A percentile compares a stretch with the other conserved stretches of the same genome.
These are phyloP conservation scores for Lactarius psammicola DNA, from an alignment of 768 basidiomycete species.

Conservation along the genomic window DNA sequence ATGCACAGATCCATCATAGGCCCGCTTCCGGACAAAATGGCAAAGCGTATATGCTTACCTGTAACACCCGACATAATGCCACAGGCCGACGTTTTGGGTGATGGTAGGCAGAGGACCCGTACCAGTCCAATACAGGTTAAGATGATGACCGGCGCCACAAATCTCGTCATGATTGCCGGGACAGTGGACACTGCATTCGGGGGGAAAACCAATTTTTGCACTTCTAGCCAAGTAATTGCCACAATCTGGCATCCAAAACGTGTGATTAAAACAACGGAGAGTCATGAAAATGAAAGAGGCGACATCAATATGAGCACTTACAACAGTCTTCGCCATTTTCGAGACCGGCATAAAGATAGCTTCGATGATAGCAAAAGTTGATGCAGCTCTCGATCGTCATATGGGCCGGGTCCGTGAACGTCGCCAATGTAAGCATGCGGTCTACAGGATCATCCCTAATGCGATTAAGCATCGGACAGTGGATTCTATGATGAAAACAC, in stretches of 20 bases:
- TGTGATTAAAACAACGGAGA: constrained; percentile 1
- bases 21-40: constrained; percentile 13
- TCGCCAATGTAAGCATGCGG: constrained; percentile 55
- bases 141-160: constrained; percentile 58
- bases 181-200: constrained; percentile 63
- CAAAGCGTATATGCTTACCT: constrained; percentile 47
- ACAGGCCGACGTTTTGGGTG: constrained; percentile 54
- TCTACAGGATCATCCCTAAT: constrained; percentile 53
- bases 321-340: constrained; percentile 68
- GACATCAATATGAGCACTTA: constrained; percentile 34
- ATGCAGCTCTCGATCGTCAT: constrained; percentile 64
- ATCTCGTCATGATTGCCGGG: constrained; percentile 57
- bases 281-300: not conserved
- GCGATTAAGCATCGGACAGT: constrained; percentile 37
- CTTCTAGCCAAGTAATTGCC: constrained; percentile 51
- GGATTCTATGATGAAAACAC: not conserved
- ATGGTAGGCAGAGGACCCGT: constrained; percentile 47
- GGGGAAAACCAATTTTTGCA: constrained; percentile 43
- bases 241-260: constrained; percentile 48
- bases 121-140: constrained; percentile 65
- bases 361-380: constrained; percentile 42
- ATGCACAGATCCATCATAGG: constrained; percentile 11
- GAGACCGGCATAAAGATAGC: constrained; percentile 64
- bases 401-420: constrained; percentile 43
- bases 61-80: constrained; percentile 72